Base-by-base conservation (phyloP, 352 stramenopile genomes). In the Phytophthora fragariae region DNA sequence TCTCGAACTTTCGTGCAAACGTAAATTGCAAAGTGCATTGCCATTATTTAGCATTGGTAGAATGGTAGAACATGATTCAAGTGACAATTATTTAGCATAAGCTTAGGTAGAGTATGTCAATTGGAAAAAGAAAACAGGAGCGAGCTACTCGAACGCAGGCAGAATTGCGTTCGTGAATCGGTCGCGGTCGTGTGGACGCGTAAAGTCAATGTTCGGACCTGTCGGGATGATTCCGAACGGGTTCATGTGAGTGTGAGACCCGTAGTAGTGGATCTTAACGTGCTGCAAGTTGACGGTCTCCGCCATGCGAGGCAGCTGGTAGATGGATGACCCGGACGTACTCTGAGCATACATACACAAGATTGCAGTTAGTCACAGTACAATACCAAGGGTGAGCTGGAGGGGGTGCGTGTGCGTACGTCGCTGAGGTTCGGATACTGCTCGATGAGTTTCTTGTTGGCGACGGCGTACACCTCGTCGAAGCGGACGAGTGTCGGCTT, bases 401-500 rank as follows among this genome's bases (percentile, higher is more conserved):
- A 27, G 24, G 24, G 24, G 24, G 24, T 1, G 24, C 24, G 24
- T 33, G 11, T 24, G 57, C 72, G 65, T 73, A 83, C 72, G 68
- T 81, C 77, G 70, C 70, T 98, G 19, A 98, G 73, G 69, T 95
- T 93, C 44, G 87, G 85, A 66, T 94, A 97, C 55, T 96, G 79
- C 21, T 72, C 17, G 33, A 98, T 85, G 17, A 79, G 79, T 21
- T 88, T 91, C 46, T 85, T 93, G 81, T 97, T 98, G 69, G 81
- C 90, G 52, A 82, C 76, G 44, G 73, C 65, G 77, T 99, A 99
- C 1, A 98, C 91, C 63, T 96, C 90, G 80, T 99, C 96, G 67
- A 98, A 98, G 21, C 97, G 89, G 15, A 97, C 72, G n/a, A 98
- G 80, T 3, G 95, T 98, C 10, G 90, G 85, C 82, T 73, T 93